Percentiles rank a stretch among this genome's conserved stretches.
These are phyloP conservation scores for Hyaloscypha hepaticicola DNA, from an alignment of 495 filamentous ascomycete species.

Conservation along the genomic window DNA sequence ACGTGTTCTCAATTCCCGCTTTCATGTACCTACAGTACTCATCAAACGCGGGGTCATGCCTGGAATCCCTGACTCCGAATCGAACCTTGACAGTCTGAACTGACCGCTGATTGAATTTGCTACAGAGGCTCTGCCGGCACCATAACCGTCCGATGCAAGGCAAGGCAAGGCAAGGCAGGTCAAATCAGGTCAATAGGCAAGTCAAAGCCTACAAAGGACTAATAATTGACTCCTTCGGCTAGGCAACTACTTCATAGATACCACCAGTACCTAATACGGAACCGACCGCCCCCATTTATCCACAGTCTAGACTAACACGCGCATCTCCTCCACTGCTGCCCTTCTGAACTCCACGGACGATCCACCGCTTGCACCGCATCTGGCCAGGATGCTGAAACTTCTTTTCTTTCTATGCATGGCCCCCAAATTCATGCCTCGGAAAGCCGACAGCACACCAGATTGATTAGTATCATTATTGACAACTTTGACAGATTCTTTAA, in stretches of 20 bases:
- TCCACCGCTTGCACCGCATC: not conserved
- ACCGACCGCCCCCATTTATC: too few species aligned
- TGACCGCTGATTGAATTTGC: too few species aligned
- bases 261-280: too few species aligned
- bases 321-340: not conserved
- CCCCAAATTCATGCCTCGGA: not conserved
- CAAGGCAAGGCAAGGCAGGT: not conserved
- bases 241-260: too few species aligned
- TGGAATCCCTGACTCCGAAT: not conserved
- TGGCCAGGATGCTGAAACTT: slow-evolving; percentile 3
- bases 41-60: not conserved
- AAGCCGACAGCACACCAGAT: not conserved
- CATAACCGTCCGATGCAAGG: not conserved
- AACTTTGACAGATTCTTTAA: too few species aligned
- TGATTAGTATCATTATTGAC: too few species aligned
- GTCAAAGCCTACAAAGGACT: too few species aligned
- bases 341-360: too few species aligned
- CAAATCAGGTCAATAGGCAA: not conserved
- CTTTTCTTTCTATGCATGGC: not conserved
- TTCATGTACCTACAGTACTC: not conserved
- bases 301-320: not conserved
- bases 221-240: too few species aligned
- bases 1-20: not conserved
- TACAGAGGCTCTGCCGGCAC: too few species aligned
- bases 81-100: too few species aligned